Evolutionary conservation across 179 eudicot genomes (phyloP), one percentile per base, ranked within the genome.

Genomic region (Beta macrorhiza): DNA sequence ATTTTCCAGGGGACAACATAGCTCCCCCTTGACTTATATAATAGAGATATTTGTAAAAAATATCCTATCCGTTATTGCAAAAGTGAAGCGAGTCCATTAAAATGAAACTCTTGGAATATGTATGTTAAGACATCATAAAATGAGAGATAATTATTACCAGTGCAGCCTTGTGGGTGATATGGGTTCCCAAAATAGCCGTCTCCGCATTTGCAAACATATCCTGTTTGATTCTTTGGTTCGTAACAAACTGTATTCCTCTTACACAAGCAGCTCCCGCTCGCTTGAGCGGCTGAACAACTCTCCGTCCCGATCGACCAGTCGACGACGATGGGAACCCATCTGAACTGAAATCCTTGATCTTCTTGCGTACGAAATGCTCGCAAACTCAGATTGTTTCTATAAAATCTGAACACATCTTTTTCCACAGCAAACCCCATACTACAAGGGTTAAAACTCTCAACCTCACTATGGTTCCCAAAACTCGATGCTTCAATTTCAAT

Each of bases 161-260:
- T 73, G 78, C 89, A 87, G 16, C 87, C 89, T 51, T 53, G n/a
- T 16, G 63, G 62, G 69, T 76, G 77, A 56, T 84, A 87, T 10
- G 89, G 84, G 42, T 87, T 87, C 37, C 87, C 53, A 49, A 7
- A 0, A 49, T 22, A 86, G 0, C 88, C 88, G 0, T 2, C 12
- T 25, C 9, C 25, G 32, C 86, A 86, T 1, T 56, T 45, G 80
- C 88, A 86, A 5, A 63, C 81, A 78, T 86, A 83, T 10, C 88
- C 88, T 22, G 7, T 19, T 13, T 25, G 79, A 19, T 58, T 45
- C 0, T 29, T 12, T 0, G 63, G 56, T 42, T 80, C 51, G 1
- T n/a, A n/a, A 29, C 83, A 82, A 14, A 1, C 7, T 19, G 62
- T 59, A 10, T 77, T 63, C 0, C 15, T 25, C 58, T 74, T 73